Evolutionary conservation across 805 yeast species (phyloP), one percentile per base, ranked within the genome.

Genomic region (Sungouiella blattae): DNA sequence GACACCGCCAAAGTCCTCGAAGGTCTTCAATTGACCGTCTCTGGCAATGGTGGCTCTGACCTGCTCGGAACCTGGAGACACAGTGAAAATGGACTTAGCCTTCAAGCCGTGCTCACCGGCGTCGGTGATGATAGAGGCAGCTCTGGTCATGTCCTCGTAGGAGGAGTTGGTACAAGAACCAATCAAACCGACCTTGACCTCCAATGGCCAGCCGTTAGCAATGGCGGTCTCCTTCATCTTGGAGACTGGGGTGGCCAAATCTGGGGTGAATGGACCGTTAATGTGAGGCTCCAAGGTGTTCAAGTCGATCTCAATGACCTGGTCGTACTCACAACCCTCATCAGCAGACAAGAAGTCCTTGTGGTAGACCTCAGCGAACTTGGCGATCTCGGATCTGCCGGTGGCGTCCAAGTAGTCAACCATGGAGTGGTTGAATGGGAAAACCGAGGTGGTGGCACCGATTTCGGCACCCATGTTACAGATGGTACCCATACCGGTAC

Each of bases 381-480:
- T 83, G 40, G 91, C 89, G 55, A 91, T 86, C 55, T 84, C 77
- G 37, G 77, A 75, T 73, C 98, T 85, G 52, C 79, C 80, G 40
- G 98, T 91, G 38, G 94, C 93, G 44, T 76, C 66, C 63, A 91
- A 77, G 73, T 89, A 91, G 49, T 83, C 84, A 62, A 70, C 78
- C 86, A 86, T 89, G 47, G 91, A 83, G 58, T 80, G 77, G 75
- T 87, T 88, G 86, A 76, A 88, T 63, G 98, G 98, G 94, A 89
- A 89, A 43, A 86, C 87, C 31, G 97, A 89, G 39, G 98, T 89
- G 45, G 98, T 89, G 43, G 97, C 97, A 71, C 98, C 98, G 52
- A 89, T 88, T 71, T 89, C 98, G 50, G 98, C 98, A 75, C 98
- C 98, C 98, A 89, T 89, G 69, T 89, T 89, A 78, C 98, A 89